Conservation (phyloP, 352 stramenopile species). For the Phytophthora quininea region DNA sequence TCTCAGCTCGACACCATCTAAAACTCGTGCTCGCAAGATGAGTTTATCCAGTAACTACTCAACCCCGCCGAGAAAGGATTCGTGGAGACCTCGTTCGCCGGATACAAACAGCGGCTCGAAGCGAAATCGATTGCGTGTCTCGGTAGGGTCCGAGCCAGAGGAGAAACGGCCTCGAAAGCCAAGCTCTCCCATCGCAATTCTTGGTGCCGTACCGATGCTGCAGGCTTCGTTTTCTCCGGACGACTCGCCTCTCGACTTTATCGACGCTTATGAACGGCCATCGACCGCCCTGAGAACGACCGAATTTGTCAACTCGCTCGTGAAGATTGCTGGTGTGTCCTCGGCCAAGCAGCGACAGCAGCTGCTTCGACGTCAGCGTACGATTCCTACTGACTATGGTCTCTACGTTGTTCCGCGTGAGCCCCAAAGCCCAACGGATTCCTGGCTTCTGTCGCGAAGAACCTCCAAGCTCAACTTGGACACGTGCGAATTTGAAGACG, state of each 20-base stretch:
- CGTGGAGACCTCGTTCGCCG: constrained; percentile 6
- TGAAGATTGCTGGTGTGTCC: constrained; percentile 22
- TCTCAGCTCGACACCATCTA: constrained; percentile 3
- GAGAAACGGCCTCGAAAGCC: constrained; percentile 21
- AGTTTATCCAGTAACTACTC: constrained; percentile 11
- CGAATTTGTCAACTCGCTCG: constrained; percentile 28
- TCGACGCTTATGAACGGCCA: constrained; percentile 9
- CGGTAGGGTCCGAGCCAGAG: constrained; percentile 11
- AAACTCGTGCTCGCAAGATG: constrained; percentile 6
- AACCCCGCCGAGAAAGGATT: neutral
- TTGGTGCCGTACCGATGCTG: constrained; percentile 24
- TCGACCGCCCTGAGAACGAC: constrained; percentile 16
- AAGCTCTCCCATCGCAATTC: constrained; percentile 15
- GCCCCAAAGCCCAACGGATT: constrained; percentile 11
- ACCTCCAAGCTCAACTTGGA: constrained; percentile 35
- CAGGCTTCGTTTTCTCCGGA: constrained; percentile 21
- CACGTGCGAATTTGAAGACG: constrained; percentile 27
- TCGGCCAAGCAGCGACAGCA: constrained; percentile 27
- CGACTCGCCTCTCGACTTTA: constrained; percentile 27
- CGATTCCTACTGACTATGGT: constrained; percentile 2
- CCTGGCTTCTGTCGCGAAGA: constrained; percentile 15
- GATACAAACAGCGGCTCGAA: constrained; percentile 17
- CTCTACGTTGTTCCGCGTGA: constrained; percentile 5
- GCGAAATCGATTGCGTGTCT: constrained; percentile 16
- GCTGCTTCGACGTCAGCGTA: constrained; percentile 18